Base-by-base conservation (phyloP, 768 basidiomycete species). In the Albatrellus ellisii region DNA sequence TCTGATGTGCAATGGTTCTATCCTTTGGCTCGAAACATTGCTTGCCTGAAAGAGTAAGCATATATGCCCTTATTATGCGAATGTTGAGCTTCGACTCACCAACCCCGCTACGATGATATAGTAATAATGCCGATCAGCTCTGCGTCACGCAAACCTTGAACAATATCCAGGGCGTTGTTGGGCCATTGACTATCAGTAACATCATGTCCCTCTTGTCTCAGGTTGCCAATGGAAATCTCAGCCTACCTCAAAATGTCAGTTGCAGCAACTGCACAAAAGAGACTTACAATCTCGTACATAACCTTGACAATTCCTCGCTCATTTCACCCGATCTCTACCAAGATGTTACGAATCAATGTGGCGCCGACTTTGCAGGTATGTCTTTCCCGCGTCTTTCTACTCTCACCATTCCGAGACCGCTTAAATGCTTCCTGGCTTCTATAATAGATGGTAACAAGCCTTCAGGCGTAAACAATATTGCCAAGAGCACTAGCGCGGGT, bases 31-130 rank as follows among this genome's bases (percentile, higher is more conserved):
- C 66, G 80, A 40, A 56, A 77, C 47, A 52, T 77, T 6, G 55
- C 60, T 8, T 88, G 84, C 55, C 59, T 85, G 52, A 67, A 75
- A 44, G 70, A 82, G 83, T 85, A 53, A 47, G 77, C 67, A 10
- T 21, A 36, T n/a, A 4, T 11, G 4, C 7, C 10, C 12, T 20
- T 18, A 18, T 4, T 15, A 29, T 43, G 7, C 39, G 7, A 31
- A 33, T 2, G 43, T 14, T 9, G 15, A 35, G 44, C n/a, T 24
- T 36, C 45, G 38, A 26, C 44, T 34, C 34, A 42, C 31, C 45
- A n/a, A n/a, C n/a, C n/a, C n/a, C n/a, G n/a, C n/a, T n/a, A n/a
- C n/a, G n/a, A n/a, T n/a, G n/a, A n/a, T n/a, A 37, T 47, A 62
- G 62, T 47, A 59, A 65, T 28, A 54, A 54, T 12, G 46, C 53